Evolutionary conservation across 2,329 filamentous ascomycete species (phyloP), one percentile per base, ranked within the genome.

Genomic region (Ampelomyces quisqualis): DNA sequence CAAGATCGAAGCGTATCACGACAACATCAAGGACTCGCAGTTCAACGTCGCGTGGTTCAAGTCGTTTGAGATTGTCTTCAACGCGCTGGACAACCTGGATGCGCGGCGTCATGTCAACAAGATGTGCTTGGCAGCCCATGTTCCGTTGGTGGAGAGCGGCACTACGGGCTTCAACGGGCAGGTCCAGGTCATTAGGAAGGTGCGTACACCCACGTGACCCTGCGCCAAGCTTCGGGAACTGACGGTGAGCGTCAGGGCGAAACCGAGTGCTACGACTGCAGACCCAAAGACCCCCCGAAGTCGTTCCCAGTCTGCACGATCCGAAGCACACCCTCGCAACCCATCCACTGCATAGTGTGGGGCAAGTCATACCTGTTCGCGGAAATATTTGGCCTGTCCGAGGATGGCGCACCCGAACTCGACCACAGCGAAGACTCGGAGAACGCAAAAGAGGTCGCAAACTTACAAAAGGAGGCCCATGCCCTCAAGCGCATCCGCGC

Each of bases 341-440:
- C 91, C 1, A 97, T 98, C 29, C 93, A 98, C 70, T 97, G 93
- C 72, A 98, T 98, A 47, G 91, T 98, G 2, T 98, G 93, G 93
- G 91, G 81, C 14, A 98, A 97, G 72, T 95, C 90, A 66, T 98
- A 97, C 67, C 77, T 98, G 7, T 80, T 98, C 46, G 93, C 89
- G 53, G 93, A 98, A 68, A 83, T 98, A 6, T 98, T 96, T 57
- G 93, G 93, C 13, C 81, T 82, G 3, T 94, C 89, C 56, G 91
- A 97, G 68, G 89, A 96, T 46, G 86, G 91, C 49, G 79, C 86
- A 1, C 78, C 83, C 1, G 81, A 85, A 26, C 80, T 97, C 47
- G 90, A 96, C 60, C 81, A 87, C 53, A 85, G 86, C 1, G 80
- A 85, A 53, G 85, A 94, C 62, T 77, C 81, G 5, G 89, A 95